Base-by-base conservation (phyloP, 2,329 filamentous ascomycete species). In the Cyphellophora attinorum region DNA sequence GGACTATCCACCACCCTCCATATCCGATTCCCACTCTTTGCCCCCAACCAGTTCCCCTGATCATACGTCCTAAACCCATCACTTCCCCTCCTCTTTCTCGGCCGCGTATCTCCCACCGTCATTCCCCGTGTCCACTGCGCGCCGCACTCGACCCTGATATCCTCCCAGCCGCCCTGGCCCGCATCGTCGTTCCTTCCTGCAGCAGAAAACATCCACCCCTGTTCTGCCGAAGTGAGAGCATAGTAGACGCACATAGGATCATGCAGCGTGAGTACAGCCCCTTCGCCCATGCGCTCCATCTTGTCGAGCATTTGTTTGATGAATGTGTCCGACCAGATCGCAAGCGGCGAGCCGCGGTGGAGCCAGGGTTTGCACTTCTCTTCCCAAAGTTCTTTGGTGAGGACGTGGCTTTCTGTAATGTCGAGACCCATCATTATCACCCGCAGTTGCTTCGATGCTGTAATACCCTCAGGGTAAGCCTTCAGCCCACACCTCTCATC, bases 61-160 rank as follows among this genome's bases (percentile, higher is more conserved):
- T 96, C 89, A 27, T 79, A 82, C 0, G 78, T 68, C 18, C 78
- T 70, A 46, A 72, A 70, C 29, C 67, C 63, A 14, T 70, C 68
- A 53, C 46, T 62, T 51, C 42, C 66, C 55, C 49, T 58, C 40
- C 51, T 59, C 35, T 56, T 61, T 40, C 55, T 61, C 28, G 59
- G 61, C 39, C 91, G 72, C 21, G 76, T 70, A 64, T 98, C 91
- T 27, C 86, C 67, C 19, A 96, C 70, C 52, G 86, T 88, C 79
- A 91, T 88, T 2, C 91, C 89, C 37, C 85, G 70, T 29, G 88
- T 93, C 91, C 91, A 98, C 64, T 96, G 91, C 2, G 89, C 91
- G 2, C 74, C 65, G 0, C 86, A 93, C 62, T 98, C 91, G 27
- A 98, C 68, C 13, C 91, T 73, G 37, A 98, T 80, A 55, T 98